Evolutionary conservation across 2,329 filamentous ascomycete species (phyloP).

Genomic region (Fusarium annulatum): DNA sequence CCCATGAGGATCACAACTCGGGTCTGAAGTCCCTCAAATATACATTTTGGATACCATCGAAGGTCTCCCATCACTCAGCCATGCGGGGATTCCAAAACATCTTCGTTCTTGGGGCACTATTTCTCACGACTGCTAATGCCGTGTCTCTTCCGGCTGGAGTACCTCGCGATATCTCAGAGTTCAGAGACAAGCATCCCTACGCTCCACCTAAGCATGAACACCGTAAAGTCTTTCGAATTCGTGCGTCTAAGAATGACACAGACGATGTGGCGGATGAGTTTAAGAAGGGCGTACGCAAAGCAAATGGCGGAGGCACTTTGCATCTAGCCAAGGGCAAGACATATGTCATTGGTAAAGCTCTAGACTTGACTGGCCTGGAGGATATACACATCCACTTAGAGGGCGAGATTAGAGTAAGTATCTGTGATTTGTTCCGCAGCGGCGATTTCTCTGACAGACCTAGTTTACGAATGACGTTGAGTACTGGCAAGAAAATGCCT

Average conservation of each 20-base stretch:
- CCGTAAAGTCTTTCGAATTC: slow-evolving; percentile 29
- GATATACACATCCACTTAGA: slow-evolving; percentile 69
- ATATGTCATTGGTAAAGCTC: slow-evolving; percentile 68
- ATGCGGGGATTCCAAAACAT: not conserved
- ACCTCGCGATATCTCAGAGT: slow-evolving; percentile 26
- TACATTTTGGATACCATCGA: fast-evolving
- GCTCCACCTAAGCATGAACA: slow-evolving; percentile 10
- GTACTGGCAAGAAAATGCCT: slow-evolving; percentile 57
- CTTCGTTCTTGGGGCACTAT: not conserved
- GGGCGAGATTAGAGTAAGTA: slow-evolving; percentile 58
- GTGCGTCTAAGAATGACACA: slow-evolving; percentile 17
- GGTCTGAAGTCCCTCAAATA: not conserved
- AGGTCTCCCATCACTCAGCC: not conserved
- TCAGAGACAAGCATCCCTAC: slow-evolving; percentile 36
- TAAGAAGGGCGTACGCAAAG: slow-evolving; percentile 47
- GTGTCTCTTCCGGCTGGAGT: slow-evolving; percentile 14
- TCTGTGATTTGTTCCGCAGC: fast-evolving
- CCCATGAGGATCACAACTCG: not conserved
- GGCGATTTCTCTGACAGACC: not conserved
- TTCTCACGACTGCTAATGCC: not conserved
- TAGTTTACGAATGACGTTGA: slow-evolving; percentile 57
- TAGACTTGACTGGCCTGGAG: slow-evolving; percentile 68
- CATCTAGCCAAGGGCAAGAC: slow-evolving; percentile 63
- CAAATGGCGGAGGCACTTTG: slow-evolving; percentile 69
- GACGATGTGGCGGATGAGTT: slow-evolving; percentile 38